phyloP scores from a whole-genome alignment of 768 basidiomycete genomes.

The Trametes villosa region DNA sequence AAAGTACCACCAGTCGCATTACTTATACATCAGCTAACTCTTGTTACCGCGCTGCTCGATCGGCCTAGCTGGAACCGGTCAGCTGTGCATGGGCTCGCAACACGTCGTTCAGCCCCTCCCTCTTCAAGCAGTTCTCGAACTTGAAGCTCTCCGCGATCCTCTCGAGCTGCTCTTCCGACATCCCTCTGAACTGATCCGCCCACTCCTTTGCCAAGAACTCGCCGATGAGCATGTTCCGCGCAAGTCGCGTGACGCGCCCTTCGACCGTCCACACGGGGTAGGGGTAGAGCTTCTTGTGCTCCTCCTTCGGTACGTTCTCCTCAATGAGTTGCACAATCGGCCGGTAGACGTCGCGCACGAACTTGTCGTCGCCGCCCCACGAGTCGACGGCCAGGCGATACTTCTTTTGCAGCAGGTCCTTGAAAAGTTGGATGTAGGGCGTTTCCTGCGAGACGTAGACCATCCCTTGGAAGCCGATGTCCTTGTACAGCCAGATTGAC shows the following conservation, averaged over 20 bases:
- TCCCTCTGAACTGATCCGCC: constrained; percentile 70
- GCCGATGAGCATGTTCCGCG: constrained; percentile 66
- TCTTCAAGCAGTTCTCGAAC: constrained; percentile 67
- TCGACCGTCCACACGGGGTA: constrained; percentile 63
- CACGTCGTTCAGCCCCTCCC: constrained; percentile 55
- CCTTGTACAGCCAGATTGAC: constrained; percentile 90
- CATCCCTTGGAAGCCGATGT: constrained; percentile 89
- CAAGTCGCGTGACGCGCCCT: constrained; percentile 58
- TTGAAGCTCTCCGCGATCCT: constrained; percentile 72
- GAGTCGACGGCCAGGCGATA: constrained; percentile 76
- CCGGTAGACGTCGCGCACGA: constrained; percentile 62
- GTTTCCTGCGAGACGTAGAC: constrained; percentile 70
- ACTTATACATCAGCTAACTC: constrained; percentile 7
- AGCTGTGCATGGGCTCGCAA: constrained; percentile 31
- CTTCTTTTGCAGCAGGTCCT: constrained; percentile 75
- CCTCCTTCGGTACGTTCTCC: constrained; percentile 50
- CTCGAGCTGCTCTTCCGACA: constrained; percentile 64
- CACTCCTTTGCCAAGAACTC: constrained; percentile 75
- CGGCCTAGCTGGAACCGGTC: neutral
- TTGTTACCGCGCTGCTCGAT: neutral
- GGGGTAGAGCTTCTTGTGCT: constrained; percentile 59
- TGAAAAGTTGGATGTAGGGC: constrained; percentile 72
- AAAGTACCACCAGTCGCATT: constrained; percentile 6
- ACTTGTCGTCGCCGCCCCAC: constrained; percentile 72
- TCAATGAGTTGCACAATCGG: constrained; percentile 68